Evolutionary conservation across 75 land plant species (phyloP).

Genomic region (Sequoiadendron giganteum): DNA sequence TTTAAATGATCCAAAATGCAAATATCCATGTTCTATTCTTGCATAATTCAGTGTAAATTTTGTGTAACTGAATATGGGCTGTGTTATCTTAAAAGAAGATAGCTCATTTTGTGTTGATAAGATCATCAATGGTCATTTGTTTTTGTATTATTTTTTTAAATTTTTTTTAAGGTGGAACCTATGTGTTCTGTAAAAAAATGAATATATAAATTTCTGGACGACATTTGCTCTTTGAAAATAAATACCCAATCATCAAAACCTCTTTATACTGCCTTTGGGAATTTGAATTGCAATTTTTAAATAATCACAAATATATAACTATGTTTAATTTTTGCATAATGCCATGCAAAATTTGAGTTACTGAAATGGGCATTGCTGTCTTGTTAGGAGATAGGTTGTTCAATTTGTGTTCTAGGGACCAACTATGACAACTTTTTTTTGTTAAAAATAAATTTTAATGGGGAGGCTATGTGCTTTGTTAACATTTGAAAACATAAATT

Average conservation of each 20-base stretch:
- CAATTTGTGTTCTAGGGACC: background rate
- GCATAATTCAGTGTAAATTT: background rate
- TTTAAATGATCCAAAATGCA: background rate
- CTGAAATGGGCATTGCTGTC: background rate
- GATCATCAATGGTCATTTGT: background rate
- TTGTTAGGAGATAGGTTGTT: background rate
- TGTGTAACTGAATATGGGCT: background rate
- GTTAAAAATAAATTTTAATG: too few species aligned
- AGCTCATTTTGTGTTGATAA: background rate
- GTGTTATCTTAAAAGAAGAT: background rate
- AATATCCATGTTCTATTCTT: background rate
- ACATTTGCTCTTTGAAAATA: background rate
- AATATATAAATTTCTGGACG: background rate
- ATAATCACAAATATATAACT: background rate
- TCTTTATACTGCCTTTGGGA: too few species aligned
- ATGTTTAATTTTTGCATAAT: background rate
- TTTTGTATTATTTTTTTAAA: background rate
- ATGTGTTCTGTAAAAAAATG: background rate
- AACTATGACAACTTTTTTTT: background rate
- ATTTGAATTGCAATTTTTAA: background rate
- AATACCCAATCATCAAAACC: too few species aligned
- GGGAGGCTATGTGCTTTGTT: too few species aligned
- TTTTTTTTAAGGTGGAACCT: background rate
- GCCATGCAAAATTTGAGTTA: background rate
- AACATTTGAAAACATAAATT: too few species aligned